Percentiles rank a stretch among this genome's conserved stretches.
These are phyloP conservation scores for Hysterium pulicare DNA, from an alignment of 2,329 filamentous ascomycete species.

Conservation along the genomic window DNA sequence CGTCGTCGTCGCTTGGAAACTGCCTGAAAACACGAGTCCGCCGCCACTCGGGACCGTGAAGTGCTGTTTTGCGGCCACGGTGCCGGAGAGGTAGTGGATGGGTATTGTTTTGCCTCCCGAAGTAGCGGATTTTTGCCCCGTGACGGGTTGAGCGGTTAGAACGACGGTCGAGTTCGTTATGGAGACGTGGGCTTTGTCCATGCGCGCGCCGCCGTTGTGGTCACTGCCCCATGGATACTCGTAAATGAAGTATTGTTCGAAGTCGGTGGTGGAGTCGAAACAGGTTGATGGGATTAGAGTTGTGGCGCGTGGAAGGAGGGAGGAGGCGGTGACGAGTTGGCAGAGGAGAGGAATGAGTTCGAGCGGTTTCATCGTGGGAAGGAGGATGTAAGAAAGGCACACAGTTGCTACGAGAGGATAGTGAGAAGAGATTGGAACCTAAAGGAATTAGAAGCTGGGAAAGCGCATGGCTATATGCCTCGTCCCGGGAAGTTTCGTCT, in stretches of 20 bases:
- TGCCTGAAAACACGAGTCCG: constrained; percentile 39
- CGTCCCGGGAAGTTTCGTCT: too few relatives aligned
- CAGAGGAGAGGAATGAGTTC: too few relatives aligned
- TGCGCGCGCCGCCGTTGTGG: constrained; percentile 57
- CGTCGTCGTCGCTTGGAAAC: constrained; percentile 38
- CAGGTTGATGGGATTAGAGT: constrained; percentile 24
- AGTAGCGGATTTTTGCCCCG: constrained; percentile 36
- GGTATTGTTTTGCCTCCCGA: constrained; percentile 26
- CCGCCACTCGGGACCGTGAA: constrained; percentile 40
- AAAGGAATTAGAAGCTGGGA: too few relatives aligned
- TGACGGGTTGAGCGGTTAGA: constrained; percentile 47
- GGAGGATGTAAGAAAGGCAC: too few relatives aligned
- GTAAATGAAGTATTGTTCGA: constrained; percentile 47
- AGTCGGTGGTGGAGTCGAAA: constrained; percentile 29
- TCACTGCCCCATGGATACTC: constrained; percentile 58
- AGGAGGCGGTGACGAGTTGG: background rate
- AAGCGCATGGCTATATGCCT: too few relatives aligned
- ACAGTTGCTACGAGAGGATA: too few relatives aligned
- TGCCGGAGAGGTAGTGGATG: constrained; percentile 54
- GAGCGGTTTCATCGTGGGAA: too few relatives aligned
- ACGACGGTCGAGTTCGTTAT: constrained; percentile 41
- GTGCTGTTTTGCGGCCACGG: constrained; percentile 42
- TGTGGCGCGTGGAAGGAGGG: constrained; percentile 12
- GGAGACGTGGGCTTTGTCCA: constrained; percentile 47
- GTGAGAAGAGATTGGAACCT: too few relatives aligned